Evolutionary conservation across 75 land plant genomes (phyloP).

Genomic region (Picea sitchensis): DNA sequence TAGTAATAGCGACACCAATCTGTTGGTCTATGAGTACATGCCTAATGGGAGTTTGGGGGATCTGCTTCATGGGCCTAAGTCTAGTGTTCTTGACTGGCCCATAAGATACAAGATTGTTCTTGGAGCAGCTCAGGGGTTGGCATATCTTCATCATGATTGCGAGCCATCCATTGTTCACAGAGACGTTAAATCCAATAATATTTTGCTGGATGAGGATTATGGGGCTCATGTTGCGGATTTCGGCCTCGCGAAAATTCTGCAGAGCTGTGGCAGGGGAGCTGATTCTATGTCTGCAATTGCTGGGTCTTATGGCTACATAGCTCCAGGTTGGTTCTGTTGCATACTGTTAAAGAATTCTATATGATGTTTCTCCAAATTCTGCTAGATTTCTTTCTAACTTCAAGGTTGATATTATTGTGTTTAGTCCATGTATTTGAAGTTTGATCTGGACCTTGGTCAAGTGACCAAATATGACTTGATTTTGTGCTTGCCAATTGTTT

Average conservation of each 20-base stretch:
- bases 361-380: background rate
- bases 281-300: slow-evolving; percentile 77
- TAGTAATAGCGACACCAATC: slow-evolving; percentile 53
- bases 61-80: slow-evolving; percentile 57
- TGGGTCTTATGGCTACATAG: slow-evolving; percentile 91
- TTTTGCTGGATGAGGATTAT: slow-evolving; percentile 60
- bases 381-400: no score
- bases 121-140: slow-evolving; percentile 79
- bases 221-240: slow-evolving; percentile 78
- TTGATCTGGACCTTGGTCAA: background rate
- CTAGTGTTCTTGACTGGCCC: slow-evolving; percentile 59
- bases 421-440: no score
- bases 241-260: slow-evolving; percentile 64
- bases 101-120: slow-evolving; percentile 66
- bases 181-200: slow-evolving; percentile 85
- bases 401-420: background rate
- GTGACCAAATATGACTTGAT: background rate
- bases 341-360: background rate
- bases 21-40: slow-evolving; percentile 89
- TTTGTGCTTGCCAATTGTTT: background rate
- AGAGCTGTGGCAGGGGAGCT: slow-evolving; percentile 20
- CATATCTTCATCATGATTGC: slow-evolving; percentile 88
- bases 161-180: slow-evolving; percentile 81
- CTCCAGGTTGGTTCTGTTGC: slow-evolving; percentile 57
- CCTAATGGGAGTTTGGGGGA: slow-evolving; percentile 91